Conservation (phyloP, 2,329 filamentous ascomycete genomes). For the Paecilomyces dactylethromorphus region DNA sequence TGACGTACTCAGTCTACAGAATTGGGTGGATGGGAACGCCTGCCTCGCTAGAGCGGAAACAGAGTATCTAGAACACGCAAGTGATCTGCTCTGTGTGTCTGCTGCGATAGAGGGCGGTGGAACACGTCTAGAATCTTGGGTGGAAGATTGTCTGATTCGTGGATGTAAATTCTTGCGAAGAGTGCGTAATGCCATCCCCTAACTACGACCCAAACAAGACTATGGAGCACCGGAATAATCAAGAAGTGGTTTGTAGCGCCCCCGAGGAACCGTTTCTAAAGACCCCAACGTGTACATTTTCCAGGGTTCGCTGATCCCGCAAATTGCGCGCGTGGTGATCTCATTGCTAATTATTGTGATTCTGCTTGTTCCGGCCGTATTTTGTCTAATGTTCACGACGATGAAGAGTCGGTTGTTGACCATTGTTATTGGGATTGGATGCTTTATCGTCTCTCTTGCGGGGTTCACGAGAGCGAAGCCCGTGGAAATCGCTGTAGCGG, state of each 20-base stretch:
- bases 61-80: slow-evolving; percentile 58
- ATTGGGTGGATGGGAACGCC: slow-evolving; percentile 18
- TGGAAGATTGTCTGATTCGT: neutral
- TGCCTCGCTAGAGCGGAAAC: slow-evolving; percentile 65
- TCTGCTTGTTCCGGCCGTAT: neutral
- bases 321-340: neutral
- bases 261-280: neutral
- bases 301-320: neutral
- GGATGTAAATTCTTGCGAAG: too few species aligned
- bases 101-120: neutral
- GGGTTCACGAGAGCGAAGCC: neutral
- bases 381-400: neutral
- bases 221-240: too few species aligned
- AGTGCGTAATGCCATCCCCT: too few species aligned
- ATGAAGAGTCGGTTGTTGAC: neutral
- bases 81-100: slow-evolving; percentile 38
- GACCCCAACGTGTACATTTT: neutral
- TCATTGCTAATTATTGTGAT: neutral
- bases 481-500: neutral
- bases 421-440: neutral
- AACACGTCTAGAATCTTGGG: neutral
- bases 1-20: slow-evolving; percentile 19
- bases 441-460: neutral
- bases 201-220: too few species aligned
- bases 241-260: too few species aligned